phyloP scores from a whole-genome alignment of 1,139 yeast species.

The Wickerhamiella pararugosa region DNA sequence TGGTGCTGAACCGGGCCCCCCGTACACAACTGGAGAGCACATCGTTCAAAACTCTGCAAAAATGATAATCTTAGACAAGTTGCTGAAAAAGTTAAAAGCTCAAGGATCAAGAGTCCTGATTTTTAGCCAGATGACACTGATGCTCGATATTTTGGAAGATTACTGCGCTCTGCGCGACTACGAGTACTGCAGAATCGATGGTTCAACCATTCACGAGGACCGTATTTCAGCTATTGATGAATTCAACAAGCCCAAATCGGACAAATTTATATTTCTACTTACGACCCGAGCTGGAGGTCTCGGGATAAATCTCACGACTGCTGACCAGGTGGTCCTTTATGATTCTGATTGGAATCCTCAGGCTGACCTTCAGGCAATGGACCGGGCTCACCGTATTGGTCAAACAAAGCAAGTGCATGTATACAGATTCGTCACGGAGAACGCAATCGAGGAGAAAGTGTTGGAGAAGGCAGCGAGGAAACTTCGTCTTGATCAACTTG shows the following conservation, averaged over 20 bases:
- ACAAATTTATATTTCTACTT: conserved; percentile 68
- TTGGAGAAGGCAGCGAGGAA: conserved; percentile 93
- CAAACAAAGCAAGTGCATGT: conserved; percentile 93
- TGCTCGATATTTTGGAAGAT: conserved; percentile 84
- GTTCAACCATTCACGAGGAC: conserved; percentile 87
- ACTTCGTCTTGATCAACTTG: conserved; percentile 80
- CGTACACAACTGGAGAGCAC: conserved; percentile 92
- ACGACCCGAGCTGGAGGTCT: conserved; percentile 99
- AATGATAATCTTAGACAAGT: conserved; percentile 75
- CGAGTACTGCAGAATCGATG: conserved; percentile 86
- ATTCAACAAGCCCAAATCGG: conserved; percentile 67
- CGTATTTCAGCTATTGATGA: conserved; percentile 87
- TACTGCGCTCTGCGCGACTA: conserved; percentile 75
- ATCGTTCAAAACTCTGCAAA: conserved; percentile 77
- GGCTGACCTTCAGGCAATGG: conserved; percentile 98
- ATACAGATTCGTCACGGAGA: conserved; percentile 81
- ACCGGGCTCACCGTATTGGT: conserved; percentile 95
- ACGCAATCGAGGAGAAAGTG: conserved; percentile 93
- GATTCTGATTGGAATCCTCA: conserved; percentile 99
- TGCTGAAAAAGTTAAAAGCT: conserved; percentile 51
- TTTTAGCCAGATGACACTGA: conserved; percentile 89
- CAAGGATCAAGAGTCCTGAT: conserved; percentile 85
- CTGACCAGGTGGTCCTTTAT: conserved; percentile 76
- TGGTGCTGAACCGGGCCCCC: conserved; percentile 99
- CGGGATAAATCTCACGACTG: conserved; percentile 86